Evolutionary conservation across 2,329 filamentous ascomycete genomes (phyloP).

Genomic region (Penicillium thymicola): DNA sequence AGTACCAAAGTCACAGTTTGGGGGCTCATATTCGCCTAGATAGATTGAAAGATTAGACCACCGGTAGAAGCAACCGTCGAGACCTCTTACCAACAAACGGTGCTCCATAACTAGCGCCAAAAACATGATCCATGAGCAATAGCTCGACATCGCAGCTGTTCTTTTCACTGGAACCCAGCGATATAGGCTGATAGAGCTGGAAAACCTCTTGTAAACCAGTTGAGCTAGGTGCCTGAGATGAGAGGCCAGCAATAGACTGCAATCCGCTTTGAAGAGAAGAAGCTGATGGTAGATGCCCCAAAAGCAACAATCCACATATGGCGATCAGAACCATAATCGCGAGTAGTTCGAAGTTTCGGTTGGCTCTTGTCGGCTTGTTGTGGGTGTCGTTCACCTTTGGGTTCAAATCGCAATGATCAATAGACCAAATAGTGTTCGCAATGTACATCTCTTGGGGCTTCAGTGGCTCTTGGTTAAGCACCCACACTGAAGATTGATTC

Average conservation of each 20-base stretch:
- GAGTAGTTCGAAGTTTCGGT: background rate
- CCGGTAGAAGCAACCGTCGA: background rate
- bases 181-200: slow-evolving; percentile 65
- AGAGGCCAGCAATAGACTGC: background rate
- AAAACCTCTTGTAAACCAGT: slow-evolving; percentile 57
- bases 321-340: background rate
- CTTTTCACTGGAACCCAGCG: slow-evolving; percentile 41
- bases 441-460: background rate
- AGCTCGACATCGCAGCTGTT: slow-evolving; percentile 35
- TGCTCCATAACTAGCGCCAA: slow-evolving; percentile 68
- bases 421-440: background rate
- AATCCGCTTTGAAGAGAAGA: background rate
- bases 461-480: background rate
- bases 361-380: background rate
- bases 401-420: no score
- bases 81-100: slow-evolving; percentile 64
- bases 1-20: slow-evolving; percentile 67
- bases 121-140: slow-evolving; percentile 67
- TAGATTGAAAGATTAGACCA: background rate
- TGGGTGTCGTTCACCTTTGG: background rate
- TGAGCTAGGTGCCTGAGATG: background rate
- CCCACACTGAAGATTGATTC: background rate
- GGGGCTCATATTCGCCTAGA: slow-evolving; percentile 62
- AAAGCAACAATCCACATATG: background rate
- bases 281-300: background rate